A percentile compares a stretch with the other conserved stretches of the same genome.
phyloP scores from a whole-genome alignment of 2,329 filamentous ascomycete genomes.

The Fusarium liriodendri region DNA sequence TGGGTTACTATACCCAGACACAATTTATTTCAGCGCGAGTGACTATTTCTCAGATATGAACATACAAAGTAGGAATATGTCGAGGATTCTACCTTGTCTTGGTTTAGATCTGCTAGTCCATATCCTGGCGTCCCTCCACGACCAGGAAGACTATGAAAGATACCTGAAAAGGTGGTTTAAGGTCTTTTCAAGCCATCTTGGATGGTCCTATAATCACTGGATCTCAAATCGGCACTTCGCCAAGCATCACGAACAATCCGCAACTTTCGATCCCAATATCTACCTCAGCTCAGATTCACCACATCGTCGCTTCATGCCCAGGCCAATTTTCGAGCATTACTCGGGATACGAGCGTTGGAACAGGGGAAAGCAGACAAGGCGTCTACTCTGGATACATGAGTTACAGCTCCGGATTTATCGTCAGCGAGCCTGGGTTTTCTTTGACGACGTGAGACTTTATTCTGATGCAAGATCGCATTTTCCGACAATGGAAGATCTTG shows the following conservation, averaged over 20 bases:
- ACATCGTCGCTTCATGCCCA: too few species aligned
- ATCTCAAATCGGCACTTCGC: neutral
- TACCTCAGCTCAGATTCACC: neutral
- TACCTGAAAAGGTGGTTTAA: neutral
- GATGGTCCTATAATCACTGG: neutral
- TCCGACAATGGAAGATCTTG: neutral
- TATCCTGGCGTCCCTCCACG: neutral
- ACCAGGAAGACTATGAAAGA: neutral
- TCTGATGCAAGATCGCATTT: neutral
- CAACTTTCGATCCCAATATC: neutral
- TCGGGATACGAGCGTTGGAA: neutral
- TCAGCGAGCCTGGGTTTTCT: conserved; percentile 1
- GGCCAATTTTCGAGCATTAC: neutral
- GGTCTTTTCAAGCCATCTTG: neutral
- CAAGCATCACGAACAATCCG: neutral
- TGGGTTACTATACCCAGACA: neutral
- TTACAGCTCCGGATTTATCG: neutral
- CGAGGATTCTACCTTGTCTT: neutral
- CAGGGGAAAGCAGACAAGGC: neutral
- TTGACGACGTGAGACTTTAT: neutral
- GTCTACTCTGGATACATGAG: neutral
- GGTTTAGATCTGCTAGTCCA: neutral
- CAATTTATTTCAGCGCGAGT: neutral
- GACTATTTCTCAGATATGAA: neutral
- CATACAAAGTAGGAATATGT: neutral